Base-by-base conservation (phyloP, 768 basidiomycete species). In the Mycena belliarum region DNA sequence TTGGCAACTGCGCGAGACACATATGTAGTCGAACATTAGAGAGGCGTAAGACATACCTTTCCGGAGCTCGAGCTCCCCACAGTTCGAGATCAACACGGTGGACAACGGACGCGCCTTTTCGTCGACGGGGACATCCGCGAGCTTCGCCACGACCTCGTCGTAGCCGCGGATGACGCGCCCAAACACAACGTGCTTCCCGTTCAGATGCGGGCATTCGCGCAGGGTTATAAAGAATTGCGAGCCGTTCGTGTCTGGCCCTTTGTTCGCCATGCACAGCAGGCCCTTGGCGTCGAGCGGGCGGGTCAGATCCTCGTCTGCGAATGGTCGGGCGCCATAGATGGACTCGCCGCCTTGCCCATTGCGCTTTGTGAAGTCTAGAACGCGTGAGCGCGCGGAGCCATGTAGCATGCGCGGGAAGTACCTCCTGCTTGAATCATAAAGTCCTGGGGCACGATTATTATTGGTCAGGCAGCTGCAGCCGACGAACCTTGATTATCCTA, bases 261-360 rank as follows among this genome's bases (percentile, higher is more conserved):
- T 82, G 70, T 96, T 96, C 11, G 93, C 93, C 94, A 95, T 96
- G 65, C 91, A 92, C 12, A 96, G 75, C 25, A 95, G 73, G 73
- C 86, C 92, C 67, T 84, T 82, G 0, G 82, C 70, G 62, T 93
- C 88, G 21, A 92, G 72, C 0, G 82, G 76, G 29, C 76, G 79
- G 40, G 76, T 75, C 29, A 93, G 74, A 67, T 92, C 83, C 71
- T 95, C 93, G 66, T 95, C 93, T 12, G 77, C 73, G 63, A 95
- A 95, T 24, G 82, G 48, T 15, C 41, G 77, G 7, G 79, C 78
- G 0, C 89, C 89, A 65, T 91, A 93, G 52, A 93, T 91, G 24
- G 86, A 88, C 71, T 91, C 89, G 24, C 92, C 91, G 23, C 92
- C 92, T 2, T 79, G 82, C 8, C 92, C 91, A 59, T 89, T 92